Base-by-base conservation (phyloP, 208 protist species). In the Wallacemonas sp. region DNA sequence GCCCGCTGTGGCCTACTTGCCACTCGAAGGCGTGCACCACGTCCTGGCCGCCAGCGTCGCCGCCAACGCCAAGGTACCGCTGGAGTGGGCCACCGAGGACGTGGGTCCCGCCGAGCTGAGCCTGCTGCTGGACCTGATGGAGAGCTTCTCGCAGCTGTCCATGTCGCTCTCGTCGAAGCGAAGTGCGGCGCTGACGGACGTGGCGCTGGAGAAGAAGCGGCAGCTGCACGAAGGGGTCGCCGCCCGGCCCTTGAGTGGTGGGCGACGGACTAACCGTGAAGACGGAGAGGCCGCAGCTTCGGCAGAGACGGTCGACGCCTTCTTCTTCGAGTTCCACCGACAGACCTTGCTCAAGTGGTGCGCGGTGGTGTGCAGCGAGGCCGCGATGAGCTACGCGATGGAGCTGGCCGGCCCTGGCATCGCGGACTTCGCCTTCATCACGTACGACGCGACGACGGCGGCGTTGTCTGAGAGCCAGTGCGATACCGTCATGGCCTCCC, bases 321-420 rank as follows among this genome's bases (percentile, higher is more conserved):
- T 82, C 48, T 86, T 86, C 71, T 61, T 77, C 33, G 59, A 74
- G 36, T 76, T 72, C 3, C 76, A 86, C 65, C 79, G 71, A 29
- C 72, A 82, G 49, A 79, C 65, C 31, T 33, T 86, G 36, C 64
- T 86, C 14, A 74, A 67, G 42, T 86, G 79, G 79, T 69, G 72
- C 39, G 49, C 61, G 4, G 61, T 81, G 55, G 72, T 79, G 18
- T 55, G 81, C 39, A 79, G 75, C 57, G 79, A 86, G 66, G 66
- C 68, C 11, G 74, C 79, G 12, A 74, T 74, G 14, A 65, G 68
- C 16, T 76, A 81, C 57, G 79, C 79, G 16, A 65, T 70, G 50
- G 74, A 78, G 48, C 67, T 78, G 42, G 79, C 50, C 23, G 75
- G 74, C 7, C 1, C 12, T 12, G 70, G 75, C 16, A 62, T 76